Percentiles rank a stretch among this genome's conserved stretches.
These are phyloP conservation scores for Botrytis byssoidea DNA, from an alignment of 2,329 filamentous ascomycete species.

Conservation along the genomic window DNA sequence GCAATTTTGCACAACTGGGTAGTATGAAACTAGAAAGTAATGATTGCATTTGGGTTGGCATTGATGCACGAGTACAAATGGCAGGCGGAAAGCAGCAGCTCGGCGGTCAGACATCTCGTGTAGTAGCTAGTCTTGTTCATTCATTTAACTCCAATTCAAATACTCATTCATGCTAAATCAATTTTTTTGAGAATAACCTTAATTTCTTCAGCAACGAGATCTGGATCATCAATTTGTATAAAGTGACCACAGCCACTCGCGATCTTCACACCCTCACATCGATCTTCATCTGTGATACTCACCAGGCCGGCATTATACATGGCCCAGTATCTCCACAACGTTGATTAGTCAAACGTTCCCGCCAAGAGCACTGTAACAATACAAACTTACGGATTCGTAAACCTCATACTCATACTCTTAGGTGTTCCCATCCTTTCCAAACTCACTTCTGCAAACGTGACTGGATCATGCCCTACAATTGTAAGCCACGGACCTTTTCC, in stretches of 20 bases:
- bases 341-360: neutral
- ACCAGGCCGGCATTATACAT: slow-evolving; percentile 39
- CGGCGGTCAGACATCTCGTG: neutral
- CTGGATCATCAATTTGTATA: slow-evolving; percentile 38
- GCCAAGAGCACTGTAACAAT: neutral
- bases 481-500: slow-evolving; percentile 35
- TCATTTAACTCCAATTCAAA: neutral
- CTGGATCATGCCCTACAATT: slow-evolving; percentile 39
- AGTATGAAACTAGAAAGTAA: neutral
- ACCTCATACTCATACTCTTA: slow-evolving; percentile 35
- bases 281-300: slow-evolving; percentile 35
- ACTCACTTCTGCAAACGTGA: slow-evolving; percentile 37
- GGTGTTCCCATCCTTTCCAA: slow-evolving; percentile 39
- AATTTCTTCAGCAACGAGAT: slow-evolving; percentile 38
- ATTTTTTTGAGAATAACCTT: slow-evolving; percentile 42
- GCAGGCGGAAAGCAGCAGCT: neutral
- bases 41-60: neutral
- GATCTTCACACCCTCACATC: slow-evolving; percentile 34
- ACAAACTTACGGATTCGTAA: slow-evolving; percentile 38
- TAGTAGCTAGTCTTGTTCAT: neutral
- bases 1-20: neutral
- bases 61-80: neutral
- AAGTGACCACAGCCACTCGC: slow-evolving; percentile 40
- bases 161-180: neutral
- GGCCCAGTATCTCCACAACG: slow-evolving; percentile 36